These are phyloP conservation scores for Telopea speciosissima DNA, from an alignment of 177 flowering plant genomes.

Conservation along the genomic window DNA sequence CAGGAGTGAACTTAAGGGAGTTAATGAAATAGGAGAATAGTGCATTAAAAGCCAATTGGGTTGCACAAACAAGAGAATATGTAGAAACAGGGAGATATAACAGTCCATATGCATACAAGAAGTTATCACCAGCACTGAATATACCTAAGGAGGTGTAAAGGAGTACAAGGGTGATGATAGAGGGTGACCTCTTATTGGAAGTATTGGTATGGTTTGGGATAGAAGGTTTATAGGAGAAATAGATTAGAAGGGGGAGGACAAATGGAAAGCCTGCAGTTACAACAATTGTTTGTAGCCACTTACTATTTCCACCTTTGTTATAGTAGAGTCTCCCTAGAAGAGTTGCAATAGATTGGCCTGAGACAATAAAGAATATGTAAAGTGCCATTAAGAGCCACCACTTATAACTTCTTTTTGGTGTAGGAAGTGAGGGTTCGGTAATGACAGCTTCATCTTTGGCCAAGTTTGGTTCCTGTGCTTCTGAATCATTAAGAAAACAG, in stretches of 20 bases:
- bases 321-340: conserved; percentile 30
- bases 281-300: conserved; percentile 32
- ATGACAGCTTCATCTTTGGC: conserved; percentile 1
- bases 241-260: conserved; percentile 13
- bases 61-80: conserved; percentile 27
- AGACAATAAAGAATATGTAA: conserved; percentile 16
- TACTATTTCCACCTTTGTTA: conserved; percentile 35
- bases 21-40: conserved; percentile 26
- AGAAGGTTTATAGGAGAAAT: not conserved
- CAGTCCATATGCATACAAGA: conserved; percentile 25
- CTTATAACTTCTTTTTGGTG: conserved; percentile 8
- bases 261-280: conserved; percentile 26
- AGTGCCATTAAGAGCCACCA: conserved; percentile 28
- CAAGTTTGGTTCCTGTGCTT: conserved; percentile 5
- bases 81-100: conserved; percentile 32
- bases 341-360: conserved; percentile 25
- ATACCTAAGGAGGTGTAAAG: conserved; percentile 23
- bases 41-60: conserved; percentile 29
- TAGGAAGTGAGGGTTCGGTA: not conserved
- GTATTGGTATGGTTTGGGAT: not conserved
- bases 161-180: conserved; percentile 4
- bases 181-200: not conserved
- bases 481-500: not conserved
- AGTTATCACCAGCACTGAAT: conserved; percentile 16
- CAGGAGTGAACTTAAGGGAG: conserved; percentile 24